Percentiles rank a stretch among this genome's conserved stretches.
phyloP scores from a whole-genome alignment of 176 grass and related monocot species.

The Avena insularis region DNA sequence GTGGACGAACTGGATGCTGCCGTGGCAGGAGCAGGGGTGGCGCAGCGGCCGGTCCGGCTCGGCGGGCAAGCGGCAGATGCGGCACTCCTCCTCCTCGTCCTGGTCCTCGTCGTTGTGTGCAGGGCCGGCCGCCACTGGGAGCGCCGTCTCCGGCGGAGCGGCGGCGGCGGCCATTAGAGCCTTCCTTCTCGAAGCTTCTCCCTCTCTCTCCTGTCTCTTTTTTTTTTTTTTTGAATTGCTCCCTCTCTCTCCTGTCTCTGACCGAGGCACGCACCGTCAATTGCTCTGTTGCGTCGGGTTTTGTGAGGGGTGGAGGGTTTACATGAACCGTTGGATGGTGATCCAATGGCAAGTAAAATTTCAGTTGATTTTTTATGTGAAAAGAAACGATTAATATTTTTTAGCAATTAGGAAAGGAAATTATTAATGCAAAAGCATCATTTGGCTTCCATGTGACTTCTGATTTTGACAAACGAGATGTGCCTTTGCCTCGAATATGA shows the following conservation, averaged over 20 bases:
- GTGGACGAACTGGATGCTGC: slow-evolving; percentile 46
- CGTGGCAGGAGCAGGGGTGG: slow-evolving; percentile 39
- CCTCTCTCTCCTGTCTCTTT: neutral
- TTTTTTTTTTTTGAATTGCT: no score
- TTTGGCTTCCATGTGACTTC: no score
- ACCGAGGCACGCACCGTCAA: neutral
- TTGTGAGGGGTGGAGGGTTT: neutral
- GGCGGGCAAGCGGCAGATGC: slow-evolving; percentile 37
- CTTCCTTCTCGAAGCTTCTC: neutral
- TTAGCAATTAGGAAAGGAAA: no score
- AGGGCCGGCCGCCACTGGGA: no score
- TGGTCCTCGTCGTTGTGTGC: no score
- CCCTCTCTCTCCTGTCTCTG: neutral
- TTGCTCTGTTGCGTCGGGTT: neutral
- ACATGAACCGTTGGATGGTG: neutral
- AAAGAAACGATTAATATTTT: neutral
- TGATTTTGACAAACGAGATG: no score
- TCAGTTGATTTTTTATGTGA: no score
- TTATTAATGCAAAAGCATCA: no score
- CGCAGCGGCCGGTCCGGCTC: slow-evolving; percentile 26
- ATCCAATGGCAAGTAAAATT: neutral
- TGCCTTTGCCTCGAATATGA: no score
- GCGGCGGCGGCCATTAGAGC: neutral
- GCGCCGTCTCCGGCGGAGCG: slow-evolving; percentile 12
- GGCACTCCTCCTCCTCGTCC: slow-evolving; percentile 7